A percentile compares a stretch with the other conserved stretches of the same genome.
phyloP scores from a whole-genome alignment of 345 rosid species.

The Mallotus nudiflorus region DNA sequence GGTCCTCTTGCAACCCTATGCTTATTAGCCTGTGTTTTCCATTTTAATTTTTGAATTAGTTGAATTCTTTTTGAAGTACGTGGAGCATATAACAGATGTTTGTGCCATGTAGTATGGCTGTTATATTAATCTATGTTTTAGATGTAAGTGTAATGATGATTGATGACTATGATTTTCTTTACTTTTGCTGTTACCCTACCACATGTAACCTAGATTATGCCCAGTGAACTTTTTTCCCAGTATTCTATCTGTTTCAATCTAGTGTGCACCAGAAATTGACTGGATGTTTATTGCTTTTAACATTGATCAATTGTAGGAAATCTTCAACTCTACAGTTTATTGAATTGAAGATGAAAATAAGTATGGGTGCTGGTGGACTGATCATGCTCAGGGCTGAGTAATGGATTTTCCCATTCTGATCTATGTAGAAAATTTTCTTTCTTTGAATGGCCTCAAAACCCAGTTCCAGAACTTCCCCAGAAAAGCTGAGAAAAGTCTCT shows the following conservation, averaged over 20 bases:
- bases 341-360: conserved; percentile 29
- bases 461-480: conserved; percentile 40
- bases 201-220: neutral
- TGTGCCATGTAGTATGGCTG: neutral
- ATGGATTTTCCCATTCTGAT: conserved; percentile 29
- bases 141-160: neutral
- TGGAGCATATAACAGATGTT: conserved; percentile 1
- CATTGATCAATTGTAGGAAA: conserved; percentile 25
- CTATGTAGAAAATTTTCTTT: conserved; percentile 19
- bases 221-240: neutral
- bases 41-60: neutral
- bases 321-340: conserved; percentile 13
- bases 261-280: neutral
- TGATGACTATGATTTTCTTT: neutral
- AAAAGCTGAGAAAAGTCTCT: conserved; percentile 36
- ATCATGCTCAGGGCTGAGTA: conserved; percentile 31
- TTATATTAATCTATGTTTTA: conserved; percentile 8
- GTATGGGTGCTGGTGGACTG: conserved; percentile 19
- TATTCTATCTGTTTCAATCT: neutral
- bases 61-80: neutral
- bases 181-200: neutral
- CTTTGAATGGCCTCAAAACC: conserved; percentile 59
- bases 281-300: conserved; percentile 12
- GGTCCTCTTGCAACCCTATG: conserved; percentile 19
- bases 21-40: neutral